A percentile compares a stretch with the other conserved stretches of the same genome.
Evolutionary conservation across 1,284 basidiomycete species (phyloP).

Genomic region (Takashimella tepidaria): DNA sequence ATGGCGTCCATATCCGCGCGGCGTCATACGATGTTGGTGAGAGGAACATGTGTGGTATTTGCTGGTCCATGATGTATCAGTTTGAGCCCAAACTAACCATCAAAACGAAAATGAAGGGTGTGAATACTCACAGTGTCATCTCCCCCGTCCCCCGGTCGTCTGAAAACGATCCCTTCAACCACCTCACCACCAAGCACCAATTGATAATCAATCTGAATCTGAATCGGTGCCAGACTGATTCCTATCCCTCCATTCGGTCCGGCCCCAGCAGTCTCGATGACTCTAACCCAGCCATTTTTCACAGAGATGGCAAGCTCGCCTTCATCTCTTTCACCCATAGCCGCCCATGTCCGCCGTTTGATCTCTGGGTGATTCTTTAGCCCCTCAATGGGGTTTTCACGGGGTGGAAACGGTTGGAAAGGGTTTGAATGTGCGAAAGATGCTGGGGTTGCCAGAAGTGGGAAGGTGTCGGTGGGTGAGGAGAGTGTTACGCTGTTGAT

Average conservation of each 20-base stretch:
- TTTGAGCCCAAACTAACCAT: no score
- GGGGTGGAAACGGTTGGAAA: constrained; percentile 31
- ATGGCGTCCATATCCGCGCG: constrained; percentile 95
- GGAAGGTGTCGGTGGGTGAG: constrained; percentile 33
- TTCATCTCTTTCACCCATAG: constrained; percentile 82
- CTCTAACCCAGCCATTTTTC: constrained; percentile 66
- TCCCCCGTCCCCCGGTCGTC: constrained; percentile 37
- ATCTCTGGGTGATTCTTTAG: constrained; percentile 87
- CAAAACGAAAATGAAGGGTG: no score
- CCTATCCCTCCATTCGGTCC: constrained; percentile 23
- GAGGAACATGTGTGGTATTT: constrained; percentile 88
- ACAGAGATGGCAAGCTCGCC: constrained; percentile 90
- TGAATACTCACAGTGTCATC: constrained; percentile 60
- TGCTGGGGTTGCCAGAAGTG: constrained; percentile 60
- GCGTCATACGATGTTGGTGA: constrained; percentile 82
- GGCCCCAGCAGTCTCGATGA: constrained; percentile 24
- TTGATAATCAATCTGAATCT: constrained; percentile 45
- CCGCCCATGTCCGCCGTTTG: constrained; percentile 86
- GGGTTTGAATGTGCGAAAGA: constrained; percentile 64
- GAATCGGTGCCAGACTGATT: constrained; percentile 36
- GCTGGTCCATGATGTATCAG: constrained; percentile 53
- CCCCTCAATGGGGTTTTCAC: constrained; percentile 54
- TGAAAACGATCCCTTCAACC: constrained; percentile 43
- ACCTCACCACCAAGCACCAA: constrained; percentile 34
- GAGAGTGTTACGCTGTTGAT: constrained; percentile 42